Conservation (phyloP, 345 rosid species). For the Physaria fendleri region DNA sequence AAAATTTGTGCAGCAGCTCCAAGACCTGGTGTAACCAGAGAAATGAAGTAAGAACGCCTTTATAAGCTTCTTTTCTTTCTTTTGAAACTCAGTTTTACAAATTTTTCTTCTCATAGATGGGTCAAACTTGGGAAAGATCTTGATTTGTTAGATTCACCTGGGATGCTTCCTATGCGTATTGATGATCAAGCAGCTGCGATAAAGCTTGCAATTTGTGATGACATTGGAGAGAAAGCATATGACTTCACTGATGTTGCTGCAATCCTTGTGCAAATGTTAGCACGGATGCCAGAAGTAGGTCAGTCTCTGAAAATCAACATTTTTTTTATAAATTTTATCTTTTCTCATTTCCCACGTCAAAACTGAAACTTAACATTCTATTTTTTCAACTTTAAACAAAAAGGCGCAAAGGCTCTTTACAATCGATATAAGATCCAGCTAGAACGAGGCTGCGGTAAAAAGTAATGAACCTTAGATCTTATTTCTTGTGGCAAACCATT, state of each 20-base stretch:
- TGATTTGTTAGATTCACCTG: constrained; percentile 87
- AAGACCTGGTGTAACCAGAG: constrained; percentile 94
- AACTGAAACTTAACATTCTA: background rate
- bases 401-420: constrained; percentile 48
- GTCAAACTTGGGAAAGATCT: constrained; percentile 82
- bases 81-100: background rate
- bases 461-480: constrained; percentile 34
- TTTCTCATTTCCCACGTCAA: background rate
- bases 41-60: constrained; percentile 46
- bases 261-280: constrained; percentile 75
- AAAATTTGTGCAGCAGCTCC: constrained; percentile 92
- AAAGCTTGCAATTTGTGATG: constrained; percentile 95
- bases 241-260: constrained; percentile 77
- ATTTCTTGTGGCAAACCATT: background rate
- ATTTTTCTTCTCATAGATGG: constrained; percentile 46
- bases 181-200: constrained; percentile 87
- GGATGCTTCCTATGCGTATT: constrained; percentile 85
- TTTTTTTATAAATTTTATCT: too few species aligned
- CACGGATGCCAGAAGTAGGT: constrained; percentile 57
- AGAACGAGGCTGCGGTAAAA: constrained; percentile 47
- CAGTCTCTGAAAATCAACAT: background rate
- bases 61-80: background rate
- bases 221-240: constrained; percentile 95
- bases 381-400: background rate
- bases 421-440: constrained; percentile 65